Conservation (phyloP, 805 yeast species). For the Jamesozyma spencerorum region DNA sequence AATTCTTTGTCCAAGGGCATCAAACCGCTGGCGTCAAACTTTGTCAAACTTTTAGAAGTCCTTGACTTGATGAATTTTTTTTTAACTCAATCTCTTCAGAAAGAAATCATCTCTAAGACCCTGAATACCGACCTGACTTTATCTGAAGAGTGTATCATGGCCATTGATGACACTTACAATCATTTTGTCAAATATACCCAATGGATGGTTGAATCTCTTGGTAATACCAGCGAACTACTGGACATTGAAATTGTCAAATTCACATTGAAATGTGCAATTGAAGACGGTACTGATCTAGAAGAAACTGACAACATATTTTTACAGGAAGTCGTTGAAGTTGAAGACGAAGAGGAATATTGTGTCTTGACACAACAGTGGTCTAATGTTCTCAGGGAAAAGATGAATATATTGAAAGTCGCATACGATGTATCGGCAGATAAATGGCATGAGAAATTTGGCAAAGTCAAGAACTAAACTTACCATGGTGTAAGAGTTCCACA, state of each 20-base stretch:
- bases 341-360: constrained; percentile 17
- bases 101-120: constrained; percentile 29
- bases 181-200: constrained; percentile 30
- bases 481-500: neutral
- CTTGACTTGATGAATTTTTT: constrained; percentile 26
- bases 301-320: constrained; percentile 27
- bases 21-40: constrained; percentile 16
- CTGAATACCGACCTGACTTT: constrained; percentile 21
- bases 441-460: constrained; percentile 23
- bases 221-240: constrained; percentile 11
- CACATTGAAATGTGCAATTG: constrained; percentile 26
- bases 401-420: constrained; percentile 9
- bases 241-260: constrained; percentile 26
- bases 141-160: constrained; percentile 14
- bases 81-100: constrained; percentile 26
- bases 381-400: constrained; percentile 13
- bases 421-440: constrained; percentile 13
- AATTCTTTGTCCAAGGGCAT: constrained; percentile 8
- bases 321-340: constrained; percentile 25
- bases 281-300: constrained; percentile 22
- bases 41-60: constrained; percentile 22
- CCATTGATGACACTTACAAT: constrained; percentile 25
- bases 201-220: constrained; percentile 29
- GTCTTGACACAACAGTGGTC: constrained; percentile 22
- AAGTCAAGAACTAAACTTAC: constrained; percentile 8